These are phyloP conservation scores for Penicillium flavigenum DNA, from an alignment of 495 filamentous ascomycete species.

Conservation along the genomic window DNA sequence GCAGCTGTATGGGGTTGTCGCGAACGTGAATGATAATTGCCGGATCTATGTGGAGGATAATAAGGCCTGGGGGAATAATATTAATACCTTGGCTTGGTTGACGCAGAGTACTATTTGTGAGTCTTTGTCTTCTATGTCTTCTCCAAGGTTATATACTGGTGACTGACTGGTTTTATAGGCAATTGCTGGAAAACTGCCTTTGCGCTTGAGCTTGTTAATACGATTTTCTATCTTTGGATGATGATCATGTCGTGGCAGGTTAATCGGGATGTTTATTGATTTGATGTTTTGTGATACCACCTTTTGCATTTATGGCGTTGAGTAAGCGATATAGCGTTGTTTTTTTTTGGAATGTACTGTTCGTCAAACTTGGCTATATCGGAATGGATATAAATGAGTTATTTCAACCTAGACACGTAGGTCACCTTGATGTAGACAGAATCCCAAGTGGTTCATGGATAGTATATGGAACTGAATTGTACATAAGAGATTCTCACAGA, in stretches of 20 bases:
- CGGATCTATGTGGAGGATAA: constrained; percentile 64
- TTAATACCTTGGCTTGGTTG: constrained; percentile 79
- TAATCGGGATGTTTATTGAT: constrained; percentile 54
- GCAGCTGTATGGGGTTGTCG: constrained; percentile 79
- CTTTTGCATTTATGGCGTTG: constrained; percentile 21
- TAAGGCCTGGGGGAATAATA: constrained; percentile 57
- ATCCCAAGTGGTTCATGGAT: not conserved
- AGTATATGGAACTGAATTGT: not conserved
- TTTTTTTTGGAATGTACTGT: not conserved
- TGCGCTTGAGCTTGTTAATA: constrained; percentile 69
- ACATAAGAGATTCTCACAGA: constrained; percentile 4
- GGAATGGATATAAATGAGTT: not conserved
- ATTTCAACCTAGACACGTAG: not conserved
- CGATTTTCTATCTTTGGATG: constrained; percentile 89
- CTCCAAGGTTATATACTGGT: not conserved
- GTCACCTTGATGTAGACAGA: too few relatives aligned
- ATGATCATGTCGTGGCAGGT: constrained; percentile 92
- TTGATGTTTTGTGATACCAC: constrained; percentile 16
- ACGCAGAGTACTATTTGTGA: constrained; percentile 84
- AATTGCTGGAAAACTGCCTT: constrained; percentile 62
- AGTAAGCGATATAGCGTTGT: constrained; percentile 6
- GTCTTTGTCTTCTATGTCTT: constrained; percentile 25
- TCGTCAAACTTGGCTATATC: not conserved
- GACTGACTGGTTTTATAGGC: constrained; percentile 27
- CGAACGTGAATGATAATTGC: constrained; percentile 78